Evolutionary conservation across 2,329 filamentous ascomycete genomes (phyloP).

Genomic region (Colletotrichum lini): DNA sequence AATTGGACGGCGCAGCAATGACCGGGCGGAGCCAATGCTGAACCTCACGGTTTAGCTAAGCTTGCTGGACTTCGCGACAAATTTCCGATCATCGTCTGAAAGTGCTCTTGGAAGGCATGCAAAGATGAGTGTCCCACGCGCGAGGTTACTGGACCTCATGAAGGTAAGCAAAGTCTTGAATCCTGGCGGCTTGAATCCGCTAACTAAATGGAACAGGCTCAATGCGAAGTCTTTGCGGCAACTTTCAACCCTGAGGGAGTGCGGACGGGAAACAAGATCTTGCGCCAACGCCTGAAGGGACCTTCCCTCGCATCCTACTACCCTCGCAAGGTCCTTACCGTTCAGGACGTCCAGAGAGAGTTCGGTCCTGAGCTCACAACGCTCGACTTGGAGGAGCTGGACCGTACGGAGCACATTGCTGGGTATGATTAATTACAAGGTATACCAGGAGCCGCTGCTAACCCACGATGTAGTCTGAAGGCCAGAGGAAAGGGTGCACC

Average conservation of each 20-base stretch:
- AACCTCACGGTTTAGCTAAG: conserved; percentile 27
- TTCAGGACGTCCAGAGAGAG: conserved; percentile 80
- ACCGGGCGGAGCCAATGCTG: conserved; percentile 2
- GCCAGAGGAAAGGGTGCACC: conserved; percentile 88
- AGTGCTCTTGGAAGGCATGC: conserved; percentile 45
- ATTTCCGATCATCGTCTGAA: conserved; percentile 30
- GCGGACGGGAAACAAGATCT: conserved; percentile 91
- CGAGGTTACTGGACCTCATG: conserved; percentile 79
- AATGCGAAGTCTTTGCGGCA: conserved; percentile 92
- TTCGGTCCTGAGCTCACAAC: conserved; percentile 78
- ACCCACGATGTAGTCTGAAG: conserved; percentile 71
- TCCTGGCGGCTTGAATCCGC: rapidly evolving
- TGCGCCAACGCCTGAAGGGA: conserved; percentile 90
- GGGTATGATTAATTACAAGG: conserved; percentile 61
- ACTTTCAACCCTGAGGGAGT: conserved; percentile 89
- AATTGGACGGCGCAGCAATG: neutral
- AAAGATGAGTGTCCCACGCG: conserved; percentile 74
- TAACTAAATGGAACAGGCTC: conserved; percentile 69
- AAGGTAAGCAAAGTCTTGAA: conserved; percentile 69
- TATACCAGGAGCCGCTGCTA: conserved; percentile 3
- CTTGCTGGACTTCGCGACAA: conserved; percentile 31
- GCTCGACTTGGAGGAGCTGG: conserved; percentile 82
- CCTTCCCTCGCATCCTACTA: conserved; percentile 90
- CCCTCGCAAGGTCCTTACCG: conserved; percentile 79
- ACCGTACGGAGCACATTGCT: conserved; percentile 82